Base-by-base conservation (phyloP, 2,329 filamentous ascomycete genomes). In the Elsinoe fawcettii region DNA sequence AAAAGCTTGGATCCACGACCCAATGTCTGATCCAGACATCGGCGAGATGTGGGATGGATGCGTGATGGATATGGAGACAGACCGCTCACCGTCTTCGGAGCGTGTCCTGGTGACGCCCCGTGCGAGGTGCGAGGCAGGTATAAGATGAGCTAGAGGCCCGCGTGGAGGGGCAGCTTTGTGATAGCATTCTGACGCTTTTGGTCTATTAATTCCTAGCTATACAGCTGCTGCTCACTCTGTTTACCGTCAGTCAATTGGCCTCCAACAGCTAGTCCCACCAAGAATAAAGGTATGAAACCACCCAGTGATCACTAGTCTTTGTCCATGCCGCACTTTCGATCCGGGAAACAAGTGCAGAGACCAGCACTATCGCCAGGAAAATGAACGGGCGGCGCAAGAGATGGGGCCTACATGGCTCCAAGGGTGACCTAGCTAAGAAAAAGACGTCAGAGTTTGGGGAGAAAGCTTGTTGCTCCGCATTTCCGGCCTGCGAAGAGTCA, bases 391-490 rank as follows among this genome's bases (percentile, higher is more conserved):
- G 27, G 27, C 27, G 27, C 27, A 9, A 5, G 27, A 30, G 27
- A 30, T 30, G 27, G 27, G 27, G 27, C 27, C 27, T 30, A 30
- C 5, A 30, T 30, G 27, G 27, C n/a, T n/a, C n/a, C n/a, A n/a
- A n/a, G n/a, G n/a, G n/a, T n/a, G n/a, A n/a, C n/a, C n/a, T n/a
- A n/a, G n/a, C n/a, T n/a, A 43, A 43, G 16, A 16, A 20, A 43
- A 25, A 22, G 32, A 53, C 49, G 49, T 53, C 49, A 53, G 32
- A 53, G 20, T 36, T 36, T 39, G 30, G 32, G 49, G 49, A n/a
- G 32, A 53, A 53, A 53, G 49, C 49, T 53, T 53, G 49, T 37
- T 37, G 49, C 49, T 53, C 49, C 49, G 49, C 49, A 53, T 53
- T 53, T 39, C 49, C 49, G 49, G 30, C 25, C 49, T 37, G 30